These are phyloP conservation scores for Schizophyllum amplum DNA, from an alignment of 1,284 basidiomycete species.

Conservation along the genomic window DNA sequence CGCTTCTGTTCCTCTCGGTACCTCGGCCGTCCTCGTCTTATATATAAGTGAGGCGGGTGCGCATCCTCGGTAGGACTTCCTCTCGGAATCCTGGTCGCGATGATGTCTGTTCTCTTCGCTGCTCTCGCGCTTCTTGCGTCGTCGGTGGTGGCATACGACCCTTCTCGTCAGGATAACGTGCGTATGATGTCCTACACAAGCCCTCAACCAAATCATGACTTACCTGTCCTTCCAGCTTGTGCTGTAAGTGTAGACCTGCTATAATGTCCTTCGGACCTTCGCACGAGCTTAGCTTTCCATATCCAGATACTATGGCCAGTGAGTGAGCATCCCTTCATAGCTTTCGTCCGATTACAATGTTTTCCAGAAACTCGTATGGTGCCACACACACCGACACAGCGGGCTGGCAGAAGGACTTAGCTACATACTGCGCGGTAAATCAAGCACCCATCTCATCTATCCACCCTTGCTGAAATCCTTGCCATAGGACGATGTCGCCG, in stretches of 20 bases:
- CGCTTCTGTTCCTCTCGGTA: not conserved
- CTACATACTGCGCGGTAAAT: slow-evolving; percentile 40
- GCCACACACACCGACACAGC: slow-evolving; percentile 36
- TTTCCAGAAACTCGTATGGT: slow-evolving; percentile 53
- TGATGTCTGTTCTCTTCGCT: not conserved
- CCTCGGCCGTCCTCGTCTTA: not conserved
- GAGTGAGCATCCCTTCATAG: slow-evolving; percentile 24
- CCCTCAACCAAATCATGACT: not conserved
- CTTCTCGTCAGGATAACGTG: slow-evolving; percentile 11
- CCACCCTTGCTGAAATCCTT: not conserved
- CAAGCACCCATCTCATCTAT: not conserved
- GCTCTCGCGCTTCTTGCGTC: slow-evolving; percentile 9
- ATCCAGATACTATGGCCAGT: not conserved
- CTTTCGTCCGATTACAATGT: too few relatives aligned
- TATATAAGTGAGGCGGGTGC: not conserved
- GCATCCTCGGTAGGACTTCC: not conserved
- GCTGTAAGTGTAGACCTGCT: slow-evolving; percentile 6
- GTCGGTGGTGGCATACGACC: slow-evolving; percentile 10
- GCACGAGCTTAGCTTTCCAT: not conserved
- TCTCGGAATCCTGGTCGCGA: not conserved
- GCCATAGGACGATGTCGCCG: slow-evolving; percentile 36
- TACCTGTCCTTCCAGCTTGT: slow-evolving; percentile 5
- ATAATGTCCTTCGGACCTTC: too few relatives aligned
- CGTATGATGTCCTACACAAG: not conserved
- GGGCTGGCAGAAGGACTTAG: slow-evolving; percentile 41